phyloP scores from a whole-genome alignment of 208 protist species.

The Leishmania braziliensis region DNA sequence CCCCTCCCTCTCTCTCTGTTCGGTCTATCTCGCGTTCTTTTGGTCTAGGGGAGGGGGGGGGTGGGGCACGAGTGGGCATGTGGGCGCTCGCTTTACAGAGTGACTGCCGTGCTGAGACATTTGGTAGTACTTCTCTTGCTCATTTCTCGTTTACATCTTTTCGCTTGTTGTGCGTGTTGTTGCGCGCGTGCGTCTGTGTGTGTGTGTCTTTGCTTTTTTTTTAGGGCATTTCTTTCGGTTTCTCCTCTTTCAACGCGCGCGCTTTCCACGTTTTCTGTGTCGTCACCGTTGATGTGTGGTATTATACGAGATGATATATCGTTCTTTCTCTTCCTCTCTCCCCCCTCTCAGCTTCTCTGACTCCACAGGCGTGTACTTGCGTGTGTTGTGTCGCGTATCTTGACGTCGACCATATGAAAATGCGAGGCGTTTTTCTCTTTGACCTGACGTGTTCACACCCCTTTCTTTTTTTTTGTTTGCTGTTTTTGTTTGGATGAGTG shows the following conservation, averaged over 20 bases:
- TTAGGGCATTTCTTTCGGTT: neutral
- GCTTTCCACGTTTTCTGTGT: neutral
- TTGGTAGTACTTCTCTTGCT: neutral
- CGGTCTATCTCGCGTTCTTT: neutral
- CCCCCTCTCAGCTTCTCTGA: neutral
- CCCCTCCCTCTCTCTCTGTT: neutral
- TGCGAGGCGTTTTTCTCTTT: neutral
- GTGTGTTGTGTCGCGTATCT: neutral
- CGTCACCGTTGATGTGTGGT: neutral
- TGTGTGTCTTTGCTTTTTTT: too few relatives aligned
- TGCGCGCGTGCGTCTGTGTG: neutral
- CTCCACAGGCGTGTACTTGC: neutral
- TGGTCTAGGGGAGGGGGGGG: neutral
- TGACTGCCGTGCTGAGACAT: neutral
- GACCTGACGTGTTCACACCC: neutral
- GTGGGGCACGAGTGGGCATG: neutral
- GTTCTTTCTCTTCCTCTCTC: neutral
- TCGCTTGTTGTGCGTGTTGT: neutral
- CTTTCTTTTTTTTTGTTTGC: neutral
- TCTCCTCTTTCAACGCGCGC: neutral
- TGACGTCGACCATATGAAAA: neutral
- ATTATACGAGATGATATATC: conserved; percentile 2
- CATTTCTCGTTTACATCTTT: too few relatives aligned
- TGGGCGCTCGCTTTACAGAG: neutral
- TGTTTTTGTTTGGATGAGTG: neutral